Base-by-base conservation (phyloP, 768 basidiomycete genomes). In the Albatrellus ellisii region DNA sequence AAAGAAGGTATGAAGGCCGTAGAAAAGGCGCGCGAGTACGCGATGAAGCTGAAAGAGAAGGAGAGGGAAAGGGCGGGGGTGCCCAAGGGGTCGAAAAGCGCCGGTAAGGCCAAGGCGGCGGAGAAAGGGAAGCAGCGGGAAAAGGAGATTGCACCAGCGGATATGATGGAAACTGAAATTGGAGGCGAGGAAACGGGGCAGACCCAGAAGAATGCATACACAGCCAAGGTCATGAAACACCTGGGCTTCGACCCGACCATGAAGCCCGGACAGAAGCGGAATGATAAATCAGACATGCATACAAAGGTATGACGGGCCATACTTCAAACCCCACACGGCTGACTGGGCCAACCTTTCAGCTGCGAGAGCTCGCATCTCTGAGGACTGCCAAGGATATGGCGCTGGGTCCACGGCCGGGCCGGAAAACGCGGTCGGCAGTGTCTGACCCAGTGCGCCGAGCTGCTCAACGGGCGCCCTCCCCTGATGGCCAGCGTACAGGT, bases 221-320 rank as follows among this genome's bases (percentile, higher is more conserved):
- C 78, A 28, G 75, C 79, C 0, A 64, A 65, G 38, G 57, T 82
- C 18, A 74, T 90, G 53, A 78, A 78, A 53, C 65, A 70, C 4
- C 64, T 90, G 3, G 87, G 87, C 2, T 90, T 89, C 45, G 83
- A 90, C 59, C 87, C 87, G 20, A 73, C 75, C 2, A 53, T 65
- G 6, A 78, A 75, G 52, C 57, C 62, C 32, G 74, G 75, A 1
- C 67, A 64, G 29, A 60, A 62, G 29, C 65, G 63, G 44, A 50
- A 48, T 41, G 53, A 38, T 18, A 62, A 63, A 36, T 52, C 58
- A 7, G 62, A 59, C 9, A 57, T 69, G 17, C 68, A 73, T 56
- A 68, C 69, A 45, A 82, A 86, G 72, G 84, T 82, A 31, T 21
- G 62, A 42, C 18, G 14, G 29, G 25, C 32, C 20, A 38, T 24